Evolutionary conservation across 2,329 filamentous ascomycete genomes (phyloP), one percentile per base, ranked within the genome.

Genomic region (Neofusicoccum ribis): DNA sequence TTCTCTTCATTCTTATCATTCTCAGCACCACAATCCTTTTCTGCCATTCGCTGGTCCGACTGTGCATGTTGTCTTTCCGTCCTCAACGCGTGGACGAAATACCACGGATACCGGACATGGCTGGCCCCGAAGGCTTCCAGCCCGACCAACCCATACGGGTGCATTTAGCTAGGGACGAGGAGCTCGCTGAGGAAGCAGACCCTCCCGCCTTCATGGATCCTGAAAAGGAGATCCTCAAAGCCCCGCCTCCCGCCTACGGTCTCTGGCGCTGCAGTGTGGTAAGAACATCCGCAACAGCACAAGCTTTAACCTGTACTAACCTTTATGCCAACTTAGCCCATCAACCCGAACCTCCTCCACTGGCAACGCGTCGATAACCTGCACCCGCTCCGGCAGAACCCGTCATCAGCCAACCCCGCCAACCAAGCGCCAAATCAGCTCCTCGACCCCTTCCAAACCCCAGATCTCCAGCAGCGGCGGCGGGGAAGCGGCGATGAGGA

Each of bases 171-270:
- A 84, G 86, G 46, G 92, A 95, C 72, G 90, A 93, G 72, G 91
- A 93, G 72, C 11, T 11, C 23, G 41, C 14, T n/a, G 41, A 11
- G 0, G 79, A 31, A 31, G 27, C 27, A 31, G 27, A 31, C 1
- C 27, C 27, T 31, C 27, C 27, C 27, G 27, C 27, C 5, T 7
- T 31, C 27, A 31, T 31, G 27, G 27, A 80, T 47, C 88, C 88
- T 20, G 71, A 72, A 11, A 66, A 61, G 27, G 47, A 70, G 27
- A 14, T 39, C 14, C 12, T 75, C 63, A 74, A 72, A 70, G 69
- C 83, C 20, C 86, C 88, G 8, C 93, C 93, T 3, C 93, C 93
- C 0, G 92, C 92, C 2, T 97, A 97, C 73, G 93, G 93, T 0
- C 80, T 92, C 0, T 96, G 92, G 91, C 84, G 92, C 61, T 88